Evolutionary conservation across 23 red algal genomes (phyloP).

Genomic region (Gracilaria domingensis): DNA sequence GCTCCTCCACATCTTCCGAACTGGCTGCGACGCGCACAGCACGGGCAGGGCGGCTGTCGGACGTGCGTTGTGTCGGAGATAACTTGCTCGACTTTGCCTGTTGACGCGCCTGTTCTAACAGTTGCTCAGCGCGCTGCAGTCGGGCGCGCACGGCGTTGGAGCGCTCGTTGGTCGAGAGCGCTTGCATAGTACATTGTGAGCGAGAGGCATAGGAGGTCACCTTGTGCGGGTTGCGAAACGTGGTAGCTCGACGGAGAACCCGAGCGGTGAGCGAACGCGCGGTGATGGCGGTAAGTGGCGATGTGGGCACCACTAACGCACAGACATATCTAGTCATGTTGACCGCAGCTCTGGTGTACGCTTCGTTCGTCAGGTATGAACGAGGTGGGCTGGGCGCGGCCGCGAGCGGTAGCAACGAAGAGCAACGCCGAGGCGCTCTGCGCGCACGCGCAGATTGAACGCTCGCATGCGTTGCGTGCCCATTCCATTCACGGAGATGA

Average conservation of each 20-base stretch:
- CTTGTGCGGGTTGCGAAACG: neutral
- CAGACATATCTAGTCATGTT: conserved; percentile 1
- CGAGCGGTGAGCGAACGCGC: conserved; percentile 3
- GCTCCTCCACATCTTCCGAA: conserved; percentile 45
- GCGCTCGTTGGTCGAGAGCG: conserved; percentile 6
- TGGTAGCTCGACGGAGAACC: conserved; percentile 18
- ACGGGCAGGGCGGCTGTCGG: neutral
- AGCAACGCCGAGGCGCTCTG: no score
- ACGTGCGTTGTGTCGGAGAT: neutral
- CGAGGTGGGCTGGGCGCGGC: no score
- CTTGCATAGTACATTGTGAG: conserved; percentile 1
- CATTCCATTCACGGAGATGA: neutral
- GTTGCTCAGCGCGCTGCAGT: conserved; percentile 47
- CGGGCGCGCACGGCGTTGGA: conserved; percentile 39
- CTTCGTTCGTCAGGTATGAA: no score
- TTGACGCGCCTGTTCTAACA: conserved; percentile 31
- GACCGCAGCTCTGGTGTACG: no score
- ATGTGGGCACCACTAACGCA: conserved; percentile 4
- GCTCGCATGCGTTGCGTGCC: no score
- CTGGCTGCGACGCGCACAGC: neutral
- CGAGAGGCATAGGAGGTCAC: neutral
- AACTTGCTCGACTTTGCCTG: neutral
- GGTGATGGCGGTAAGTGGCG: conserved; percentile 44
- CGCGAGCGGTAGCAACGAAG: no score
- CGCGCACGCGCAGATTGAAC: no score